Base-by-base conservation (phyloP, 2,329 filamentous ascomycete species). In the Sarocladium brachiariae region DNA sequence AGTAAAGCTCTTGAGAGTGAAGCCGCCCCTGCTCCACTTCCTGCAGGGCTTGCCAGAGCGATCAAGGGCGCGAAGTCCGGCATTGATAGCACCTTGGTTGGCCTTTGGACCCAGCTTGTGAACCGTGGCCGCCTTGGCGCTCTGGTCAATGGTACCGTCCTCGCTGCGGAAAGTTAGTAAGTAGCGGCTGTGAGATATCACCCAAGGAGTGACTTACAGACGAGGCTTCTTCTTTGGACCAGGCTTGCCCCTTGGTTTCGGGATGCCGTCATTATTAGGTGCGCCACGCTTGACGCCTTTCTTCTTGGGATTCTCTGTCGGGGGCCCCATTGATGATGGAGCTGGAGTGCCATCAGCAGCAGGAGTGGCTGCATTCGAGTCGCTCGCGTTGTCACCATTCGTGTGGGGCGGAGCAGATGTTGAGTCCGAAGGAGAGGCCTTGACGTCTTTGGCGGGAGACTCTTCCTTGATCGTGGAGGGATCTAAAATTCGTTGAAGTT, bases 71-170 rank as follows among this genome's bases (percentile, higher is more conserved):
- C 93, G 89, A 47, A 99, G 84, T 49, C 89, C 89, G 50, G 93
- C 93, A 65, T 99, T 99, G 76, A 99, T 99, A 53, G 92, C 92
- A 56, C 93, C 93, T 61, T 92, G 88, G 66, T 96, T 97, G 49
- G 92, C 92, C 69, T 96, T 97, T 58, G 93, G 93, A 3, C 92
- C 92, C 23, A 97, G 84, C 67, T 95, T 95, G 70, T 92, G 88
- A 48, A 76, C 74, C 50, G 76, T 76, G 5, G 72, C 71, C 41
- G 74, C 69, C 59, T 76, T 72, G 54, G 72, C 63, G 58, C 72
- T 70, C 58, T 80, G 76, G 58, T 85, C 81, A 61, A 81, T 75
- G 25, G 76, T 75, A 25, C 81, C 80, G 59, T 84, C 81, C 61
- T 85, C 81, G 56, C 81, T 84, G 53, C 49, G 48, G 52, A 31